A percentile compares a stretch with the other conserved stretches of the same genome.
Conservation (phyloP, 2,329 filamentous ascomycete species). For the Alternaria incomplexa region DNA sequence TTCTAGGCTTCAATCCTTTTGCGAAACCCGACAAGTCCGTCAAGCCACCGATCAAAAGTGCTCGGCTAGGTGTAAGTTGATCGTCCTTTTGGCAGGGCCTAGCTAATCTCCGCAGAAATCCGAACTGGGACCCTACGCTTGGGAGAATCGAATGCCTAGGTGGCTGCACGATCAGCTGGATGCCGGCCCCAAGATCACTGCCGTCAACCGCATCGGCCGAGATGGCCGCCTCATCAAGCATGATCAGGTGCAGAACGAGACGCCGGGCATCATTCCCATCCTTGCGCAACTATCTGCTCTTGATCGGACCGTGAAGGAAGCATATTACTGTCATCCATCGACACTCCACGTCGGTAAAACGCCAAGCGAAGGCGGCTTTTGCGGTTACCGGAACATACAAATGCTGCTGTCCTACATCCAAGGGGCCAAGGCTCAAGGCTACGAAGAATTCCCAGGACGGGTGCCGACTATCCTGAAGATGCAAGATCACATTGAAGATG, state of each 20-base stretch:
- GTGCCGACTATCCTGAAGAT: conserved; percentile 81
- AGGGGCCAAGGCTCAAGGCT: conserved; percentile 61
- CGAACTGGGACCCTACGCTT: conserved; percentile 57
- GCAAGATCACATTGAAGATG: conserved; percentile 84
- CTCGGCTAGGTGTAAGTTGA: conserved; percentile 44
- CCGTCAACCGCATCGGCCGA: conserved; percentile 50
- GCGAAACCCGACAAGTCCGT: conserved; percentile 31
- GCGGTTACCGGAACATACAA: conserved; percentile 94
- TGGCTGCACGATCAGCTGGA: conserved; percentile 51
- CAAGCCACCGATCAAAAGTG: conserved; percentile 38
- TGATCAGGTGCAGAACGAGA: conserved; percentile 53
- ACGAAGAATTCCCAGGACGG: conserved; percentile 63
- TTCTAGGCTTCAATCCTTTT: conserved; percentile 44
- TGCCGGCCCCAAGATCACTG: conserved; percentile 48
- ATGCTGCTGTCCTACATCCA: conserved; percentile 84
- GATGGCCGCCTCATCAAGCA: conserved; percentile 52
- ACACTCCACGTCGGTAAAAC: conserved; percentile 81
- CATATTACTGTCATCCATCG: conserved; percentile 78
- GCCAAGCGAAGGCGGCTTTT: conserved; percentile 87
- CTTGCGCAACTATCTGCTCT: conserved; percentile 60
- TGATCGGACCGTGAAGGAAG: conserved; percentile 68
- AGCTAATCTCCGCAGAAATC: conserved; percentile 43
- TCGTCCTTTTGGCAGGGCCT: background rate
- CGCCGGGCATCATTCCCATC: conserved; percentile 52
- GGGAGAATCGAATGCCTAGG: conserved; percentile 54